These are phyloP conservation scores for Grosmannia clavigera DNA, from an alignment of 2,329 filamentous ascomycete genomes.

Conservation along the genomic window DNA sequence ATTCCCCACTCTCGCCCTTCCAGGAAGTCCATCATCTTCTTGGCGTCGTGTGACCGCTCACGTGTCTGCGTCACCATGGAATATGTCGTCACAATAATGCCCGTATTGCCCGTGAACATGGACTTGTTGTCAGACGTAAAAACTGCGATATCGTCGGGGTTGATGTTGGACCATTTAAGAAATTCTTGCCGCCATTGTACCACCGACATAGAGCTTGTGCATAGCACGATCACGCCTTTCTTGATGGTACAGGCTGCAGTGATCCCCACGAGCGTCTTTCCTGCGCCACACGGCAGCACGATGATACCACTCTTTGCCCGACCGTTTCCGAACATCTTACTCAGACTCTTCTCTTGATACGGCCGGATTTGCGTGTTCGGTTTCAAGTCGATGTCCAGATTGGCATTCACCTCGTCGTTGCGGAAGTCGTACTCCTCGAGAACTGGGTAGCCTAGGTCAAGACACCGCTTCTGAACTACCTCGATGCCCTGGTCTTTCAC, in stretches of 20 bases:
- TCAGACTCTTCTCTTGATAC: conserved; percentile 94
- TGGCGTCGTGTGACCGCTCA: conserved; percentile 78
- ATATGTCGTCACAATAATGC: conserved; percentile 95
- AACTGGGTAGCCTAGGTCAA: conserved; percentile 75
- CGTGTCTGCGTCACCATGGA: conserved; percentile 95
- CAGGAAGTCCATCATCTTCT: conserved; percentile 97
- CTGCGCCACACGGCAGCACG: conserved; percentile 88
- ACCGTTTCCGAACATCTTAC: conserved; percentile 99
- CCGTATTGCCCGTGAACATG: conserved; percentile 74
- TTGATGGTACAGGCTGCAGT: conserved; percentile 96
- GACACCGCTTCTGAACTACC: conserved; percentile 76
- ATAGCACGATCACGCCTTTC: conserved; percentile 89
- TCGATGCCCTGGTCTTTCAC: conserved; percentile 75
- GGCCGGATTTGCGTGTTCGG: conserved; percentile 82
- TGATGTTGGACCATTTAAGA: conserved; percentile 93
- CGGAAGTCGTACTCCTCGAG: conserved; percentile 97
- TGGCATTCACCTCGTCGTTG: conserved; percentile 79
- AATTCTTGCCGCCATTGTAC: conserved; percentile 96
- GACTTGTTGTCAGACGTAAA: conserved; percentile 91
- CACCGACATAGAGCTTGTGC: conserved; percentile 95
- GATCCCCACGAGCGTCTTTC: conserved; percentile 96
- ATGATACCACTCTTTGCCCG: conserved; percentile 96
- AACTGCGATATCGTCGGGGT: conserved; percentile 82
- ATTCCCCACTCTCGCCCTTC: conserved; percentile 86
- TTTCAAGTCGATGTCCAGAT: conserved; percentile 83